Evolutionary conservation across 768 basidiomycete species (phyloP), one percentile per base, ranked within the genome.

Genomic region (Trametes maxima): DNA sequence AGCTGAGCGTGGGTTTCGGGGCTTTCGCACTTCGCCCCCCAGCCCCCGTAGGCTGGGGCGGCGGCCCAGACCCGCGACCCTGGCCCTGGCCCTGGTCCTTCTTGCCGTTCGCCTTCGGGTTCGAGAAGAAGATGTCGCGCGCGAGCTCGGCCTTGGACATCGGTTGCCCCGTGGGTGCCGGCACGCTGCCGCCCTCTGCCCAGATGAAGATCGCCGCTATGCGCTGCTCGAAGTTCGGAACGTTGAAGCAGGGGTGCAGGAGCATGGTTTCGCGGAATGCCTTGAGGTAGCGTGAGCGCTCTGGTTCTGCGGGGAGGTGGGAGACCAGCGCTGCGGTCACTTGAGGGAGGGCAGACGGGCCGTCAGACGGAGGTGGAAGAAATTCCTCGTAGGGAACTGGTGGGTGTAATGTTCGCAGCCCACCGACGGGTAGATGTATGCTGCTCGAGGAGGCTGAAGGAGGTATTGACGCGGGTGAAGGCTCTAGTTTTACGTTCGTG

Each of bases 181-280:
- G 28, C 24, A 42, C 36, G 39, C 56, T 33, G n/a, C 63, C 56
- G 63, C 57, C 33, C 74, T 76, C 72, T 1, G 73, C 73, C 78
- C 75, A 80, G 37, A 65, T 68, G 68, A 82, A 78, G 75, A 83
- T 77, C 13, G 71, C 74, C 45, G 80, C 77, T 36, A 79, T 69
- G 19, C 81, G 80, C 45, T 75, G 69, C 54, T 75, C 75, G 62
- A 82, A 83, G 47, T 81, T 76, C 19, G 75, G 78, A 43, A 80
- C 74, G 67, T 82, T 82, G 70, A 83, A 78, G 45, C 75, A 83
- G 1, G 82, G 82, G 44, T 79, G 80, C 67, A 82, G 77, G 60
- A 73, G 74, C 72, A 82, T 75, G 0, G 76, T 75, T 51, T 79
- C 77, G 40, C 75, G 74, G 21, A 82, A 71, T 2, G 75, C 73